phyloP scores from a whole-genome alignment of 768 basidiomycete species.

The Hypholoma fasciculare region DNA sequence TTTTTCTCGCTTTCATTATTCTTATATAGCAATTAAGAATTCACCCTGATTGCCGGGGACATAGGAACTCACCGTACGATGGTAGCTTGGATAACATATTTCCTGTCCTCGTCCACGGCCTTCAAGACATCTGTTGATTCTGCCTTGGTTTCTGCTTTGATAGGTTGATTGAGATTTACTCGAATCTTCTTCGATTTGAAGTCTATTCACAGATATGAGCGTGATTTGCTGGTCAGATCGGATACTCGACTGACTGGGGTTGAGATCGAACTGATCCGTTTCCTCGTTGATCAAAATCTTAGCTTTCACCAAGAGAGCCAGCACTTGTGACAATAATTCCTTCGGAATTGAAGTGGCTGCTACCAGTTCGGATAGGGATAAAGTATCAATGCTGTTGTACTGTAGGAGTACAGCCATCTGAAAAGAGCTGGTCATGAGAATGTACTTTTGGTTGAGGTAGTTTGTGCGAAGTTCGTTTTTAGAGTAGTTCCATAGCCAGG shows the following conservation, averaged over 20 bases:
- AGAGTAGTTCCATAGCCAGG: conserved; percentile 98
- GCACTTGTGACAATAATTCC: conserved; percentile 72
- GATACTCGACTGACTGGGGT: conserved; percentile 51
- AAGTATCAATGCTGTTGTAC: conserved; percentile 89
- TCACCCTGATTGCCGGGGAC: neutral
- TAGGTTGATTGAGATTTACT: conserved; percentile 87
- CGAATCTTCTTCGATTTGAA: conserved; percentile 96
- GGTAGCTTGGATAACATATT: conserved; percentile 94
- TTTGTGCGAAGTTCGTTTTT: conserved; percentile 96
- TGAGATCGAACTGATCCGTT: conserved; percentile 87
- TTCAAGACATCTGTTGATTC: conserved; percentile 92
- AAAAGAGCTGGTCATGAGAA: conserved; percentile 92
- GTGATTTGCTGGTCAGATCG: neutral
- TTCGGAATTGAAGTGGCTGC: conserved; percentile 80
- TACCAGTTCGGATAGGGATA: conserved; percentile 77
- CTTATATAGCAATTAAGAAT: conserved; percentile 34
- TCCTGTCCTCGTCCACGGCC: conserved; percentile 95
- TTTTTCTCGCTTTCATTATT: conserved; percentile 95
- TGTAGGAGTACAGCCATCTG: conserved; percentile 95
- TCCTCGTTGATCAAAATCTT: conserved; percentile 90
- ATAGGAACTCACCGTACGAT: conserved; percentile 67
- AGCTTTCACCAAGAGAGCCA: conserved; percentile 76
- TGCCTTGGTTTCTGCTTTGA: conserved; percentile 93
- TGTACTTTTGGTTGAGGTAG: conserved; percentile 93
- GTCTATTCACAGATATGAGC: conserved; percentile 36